Evolutionary conservation across 2,329 filamentous ascomycete genomes (phyloP).

Genomic region (Ramularia endophylla): DNA sequence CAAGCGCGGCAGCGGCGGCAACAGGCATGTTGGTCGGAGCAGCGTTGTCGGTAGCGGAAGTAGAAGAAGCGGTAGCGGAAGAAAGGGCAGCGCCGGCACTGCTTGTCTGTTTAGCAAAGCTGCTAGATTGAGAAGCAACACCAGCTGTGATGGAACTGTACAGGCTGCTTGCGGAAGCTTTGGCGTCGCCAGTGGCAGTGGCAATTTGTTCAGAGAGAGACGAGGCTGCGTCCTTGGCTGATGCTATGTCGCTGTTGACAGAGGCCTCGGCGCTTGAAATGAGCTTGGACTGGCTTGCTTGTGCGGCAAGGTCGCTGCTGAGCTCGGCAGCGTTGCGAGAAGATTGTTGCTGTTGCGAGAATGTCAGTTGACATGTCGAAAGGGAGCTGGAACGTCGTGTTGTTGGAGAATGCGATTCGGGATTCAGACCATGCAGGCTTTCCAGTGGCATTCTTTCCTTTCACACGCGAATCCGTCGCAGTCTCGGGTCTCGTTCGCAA

Average conservation of each 20-base stretch:
- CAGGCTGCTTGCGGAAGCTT: slow-evolving; percentile 3
- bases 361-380: too few species aligned
- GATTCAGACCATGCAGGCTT: too few species aligned
- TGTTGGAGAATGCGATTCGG: too few species aligned
- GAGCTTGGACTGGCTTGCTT: slow-evolving; percentile 9
- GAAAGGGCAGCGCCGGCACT: slow-evolving; percentile 3
- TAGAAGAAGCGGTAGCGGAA: slow-evolving; percentile 1
- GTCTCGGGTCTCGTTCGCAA: too few species aligned
- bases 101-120: background rate
- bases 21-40: slow-evolving; percentile 14
- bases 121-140: slow-evolving; percentile 1
- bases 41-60: slow-evolving; percentile 6
- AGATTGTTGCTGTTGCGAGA: slow-evolving; percentile 8
- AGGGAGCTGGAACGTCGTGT: too few species aligned
- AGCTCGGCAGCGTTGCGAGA: slow-evolving; percentile 14
- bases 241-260: slow-evolving; percentile 10
- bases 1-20: slow-evolving; percentile 16
- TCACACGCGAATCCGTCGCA: too few species aligned
- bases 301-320: slow-evolving; percentile 10
- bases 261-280: slow-evolving; percentile 12
- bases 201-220: slow-evolving; percentile 4
- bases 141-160: slow-evolving; percentile 5
- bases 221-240: slow-evolving; percentile 8
- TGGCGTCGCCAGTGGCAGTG: slow-evolving; percentile 10
- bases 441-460: too few species aligned